Conservation (phyloP, 306 rosid species). For the Gastrolobium bilobum region DNA sequence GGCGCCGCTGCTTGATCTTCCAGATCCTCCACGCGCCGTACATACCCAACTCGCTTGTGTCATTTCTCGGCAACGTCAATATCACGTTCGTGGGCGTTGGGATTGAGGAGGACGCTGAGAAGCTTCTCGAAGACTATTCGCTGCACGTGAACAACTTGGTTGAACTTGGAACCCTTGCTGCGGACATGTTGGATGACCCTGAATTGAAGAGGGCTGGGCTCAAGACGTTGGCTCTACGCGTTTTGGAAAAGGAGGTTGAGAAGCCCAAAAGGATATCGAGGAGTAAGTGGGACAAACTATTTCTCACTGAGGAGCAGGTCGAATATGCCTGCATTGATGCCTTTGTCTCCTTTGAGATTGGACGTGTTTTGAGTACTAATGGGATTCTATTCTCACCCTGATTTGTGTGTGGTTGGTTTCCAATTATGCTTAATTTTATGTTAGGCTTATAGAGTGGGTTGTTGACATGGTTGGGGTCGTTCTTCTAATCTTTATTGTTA, state of each 20-base stretch:
- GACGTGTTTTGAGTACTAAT: slow-evolving; percentile 3
- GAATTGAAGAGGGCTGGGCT: slow-evolving; percentile 32
- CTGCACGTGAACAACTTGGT: slow-evolving; percentile 21
- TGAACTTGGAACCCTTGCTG: slow-evolving; percentile 50
- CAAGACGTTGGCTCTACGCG: slow-evolving; percentile 28
- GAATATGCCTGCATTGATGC: slow-evolving; percentile 56
- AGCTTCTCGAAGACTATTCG: slow-evolving; percentile 40
- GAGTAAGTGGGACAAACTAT: slow-evolving; percentile 48
- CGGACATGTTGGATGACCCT: background rate
- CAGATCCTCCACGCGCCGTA: slow-evolving; percentile 51
- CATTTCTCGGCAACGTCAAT: slow-evolving; percentile 23
- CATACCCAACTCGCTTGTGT: slow-evolving; percentile 36
- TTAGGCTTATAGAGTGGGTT: too few species aligned
- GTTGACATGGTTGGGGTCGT: too few species aligned
- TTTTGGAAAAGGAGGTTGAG: slow-evolving; percentile 32
- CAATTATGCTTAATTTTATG: too few species aligned
- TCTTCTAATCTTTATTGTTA: too few species aligned
- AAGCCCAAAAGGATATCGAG: slow-evolving; percentile 40
- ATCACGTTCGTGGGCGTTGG: slow-evolving; percentile 55
- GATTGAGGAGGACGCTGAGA: slow-evolving; percentile 45
- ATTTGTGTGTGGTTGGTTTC: too few species aligned
- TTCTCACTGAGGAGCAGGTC: slow-evolving; percentile 48
- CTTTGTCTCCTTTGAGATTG: slow-evolving; percentile 49
- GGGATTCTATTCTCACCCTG: too few species aligned
- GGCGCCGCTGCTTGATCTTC: slow-evolving; percentile 50